Conservation (phyloP, 768 basidiomycete species). For the Naganishia friedmannii region DNA sequence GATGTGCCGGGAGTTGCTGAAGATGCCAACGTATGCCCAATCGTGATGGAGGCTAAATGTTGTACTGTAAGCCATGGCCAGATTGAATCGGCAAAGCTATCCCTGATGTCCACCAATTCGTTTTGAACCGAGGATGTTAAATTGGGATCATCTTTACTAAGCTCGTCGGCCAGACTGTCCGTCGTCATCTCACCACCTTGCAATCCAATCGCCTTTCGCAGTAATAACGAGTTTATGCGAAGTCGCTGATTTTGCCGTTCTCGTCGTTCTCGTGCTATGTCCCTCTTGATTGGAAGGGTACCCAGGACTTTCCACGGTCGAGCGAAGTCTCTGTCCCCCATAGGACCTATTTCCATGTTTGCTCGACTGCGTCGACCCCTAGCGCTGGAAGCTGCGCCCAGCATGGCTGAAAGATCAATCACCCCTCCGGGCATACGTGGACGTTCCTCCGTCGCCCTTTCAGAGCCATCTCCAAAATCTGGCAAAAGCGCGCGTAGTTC, state of each 20-base stretch:
- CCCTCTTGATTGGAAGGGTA: slow-evolving; percentile 28
- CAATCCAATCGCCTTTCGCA: slow-evolving; percentile 35
- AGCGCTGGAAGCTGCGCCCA: not conserved
- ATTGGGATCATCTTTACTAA: slow-evolving; percentile 11
- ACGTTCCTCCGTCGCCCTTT: not conserved
- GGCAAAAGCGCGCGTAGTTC: slow-evolving; percentile 12
- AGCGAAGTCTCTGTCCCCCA: slow-evolving; percentile 6
- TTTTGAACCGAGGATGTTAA: not conserved
- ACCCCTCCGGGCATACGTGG: not conserved
- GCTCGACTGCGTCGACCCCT: not conserved
- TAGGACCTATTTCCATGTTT: not conserved
- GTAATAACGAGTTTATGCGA: slow-evolving; percentile 37
- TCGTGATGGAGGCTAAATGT: slow-evolving; percentile 27
- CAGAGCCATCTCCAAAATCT: slow-evolving; percentile 9
- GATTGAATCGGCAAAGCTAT: slow-evolving; percentile 28
- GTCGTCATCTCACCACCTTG: slow-evolving; percentile 35
- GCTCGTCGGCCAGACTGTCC: slow-evolving; percentile 4
- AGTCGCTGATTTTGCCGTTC: slow-evolving; percentile 34
- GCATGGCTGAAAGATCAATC: slow-evolving; percentile 15
- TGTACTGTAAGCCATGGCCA: slow-evolving; percentile 32
- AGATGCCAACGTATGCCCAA: slow-evolving; percentile 26
- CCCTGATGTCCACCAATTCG: slow-evolving; percentile 22
- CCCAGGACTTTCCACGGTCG: slow-evolving; percentile 35
- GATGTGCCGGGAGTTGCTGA: not conserved
- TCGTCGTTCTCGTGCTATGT: slow-evolving; percentile 24